Evolutionary conservation across 306 rosid genomes (phyloP), one percentile per base, ranked within the genome.

Genomic region (Heteromeles arbutifolia): DNA sequence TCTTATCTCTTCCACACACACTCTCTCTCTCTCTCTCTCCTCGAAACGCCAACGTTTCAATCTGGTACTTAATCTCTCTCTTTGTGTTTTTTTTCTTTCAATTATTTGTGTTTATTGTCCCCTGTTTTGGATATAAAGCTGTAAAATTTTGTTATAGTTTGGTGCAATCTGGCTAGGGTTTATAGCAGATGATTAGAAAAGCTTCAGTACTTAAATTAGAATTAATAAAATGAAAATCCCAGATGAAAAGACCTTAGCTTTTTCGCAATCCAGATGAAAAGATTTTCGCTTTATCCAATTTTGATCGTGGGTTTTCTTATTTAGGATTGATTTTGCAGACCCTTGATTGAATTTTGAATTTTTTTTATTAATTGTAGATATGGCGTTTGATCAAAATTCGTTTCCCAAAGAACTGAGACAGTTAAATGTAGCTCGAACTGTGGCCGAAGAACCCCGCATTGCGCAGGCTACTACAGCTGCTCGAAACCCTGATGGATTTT

Each of bases 341-440:
- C 39, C 17, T 17, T 69, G 25, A 41, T 81, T 77, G 26, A 11
- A 73, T 45, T 70, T 21, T 18, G 11, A 74, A 1, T 32, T 0
- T 34, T 45, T 4, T 14, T 48, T 48, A 15, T 50, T 50, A 50
- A 4, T 72, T 74, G 67, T 54, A 78, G 85, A 48, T 22, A 91
- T 91, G 98, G 93, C 94, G 79, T 94, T 88, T 76, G 97, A 94
- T 84, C 96, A 87, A 34, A 88, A 86, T 58, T 85, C 92, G 15
- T 58, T 82, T 74, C 87, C 89, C 1, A 78, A 77, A 9, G 94
- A 88, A 84, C 76, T 93, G 21, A 82, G 88, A 11, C 90, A 91
- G 4, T 74, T 91, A 74, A 88, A 90, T 43, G 82, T 90, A 44
- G 89, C 88, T 77, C 74, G 86, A 61, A 75, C 77, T 22, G 50